phyloP scores from a whole-genome alignment of 768 basidiomycete genomes.

The Lactifluus hygrophoroides region DNA sequence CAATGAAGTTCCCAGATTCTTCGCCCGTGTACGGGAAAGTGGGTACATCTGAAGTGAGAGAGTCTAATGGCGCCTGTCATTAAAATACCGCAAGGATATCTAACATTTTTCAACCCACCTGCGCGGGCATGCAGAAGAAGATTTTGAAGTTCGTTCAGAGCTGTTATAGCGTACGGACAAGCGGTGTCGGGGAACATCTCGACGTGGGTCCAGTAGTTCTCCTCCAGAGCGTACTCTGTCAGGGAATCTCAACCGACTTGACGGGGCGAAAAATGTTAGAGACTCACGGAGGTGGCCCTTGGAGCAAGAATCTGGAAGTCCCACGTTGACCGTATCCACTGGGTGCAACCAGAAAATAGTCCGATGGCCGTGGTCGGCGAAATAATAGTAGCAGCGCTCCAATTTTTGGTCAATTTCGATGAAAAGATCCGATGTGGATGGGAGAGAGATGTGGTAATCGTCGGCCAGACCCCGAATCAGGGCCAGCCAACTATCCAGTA shows the following conservation, averaged over 20 bases:
- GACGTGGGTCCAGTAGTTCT: constrained; percentile 14
- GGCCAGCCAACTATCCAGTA: neutral
- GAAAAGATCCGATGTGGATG: neutral
- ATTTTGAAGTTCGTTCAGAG: constrained; percentile 1
- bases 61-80: neutral
- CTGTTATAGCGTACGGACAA: neutral
- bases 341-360: constrained; percentile 3
- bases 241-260: neutral
- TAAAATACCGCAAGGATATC: neutral
- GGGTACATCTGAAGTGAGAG: neutral
- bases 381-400: neutral
- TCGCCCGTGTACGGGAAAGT: constrained; percentile 12
- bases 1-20: neutral
- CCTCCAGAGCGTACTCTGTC: constrained; percentile 3
- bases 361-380: constrained; percentile 5
- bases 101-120: neutral
- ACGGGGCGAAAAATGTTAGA: neutral
- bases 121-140: neutral
- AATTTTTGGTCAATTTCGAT: constrained; percentile 1
- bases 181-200: constrained; percentile 8
- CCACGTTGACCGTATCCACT: neutral
- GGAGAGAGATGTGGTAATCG: neutral
- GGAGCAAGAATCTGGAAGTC: neutral
- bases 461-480: neutral
- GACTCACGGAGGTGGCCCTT: neutral